A percentile compares a stretch with the other conserved stretches of the same genome.
These are phyloP conservation scores for Corniculantispora saksenae DNA, from an alignment of 2,329 filamentous ascomycete species.

Conservation along the genomic window DNA sequence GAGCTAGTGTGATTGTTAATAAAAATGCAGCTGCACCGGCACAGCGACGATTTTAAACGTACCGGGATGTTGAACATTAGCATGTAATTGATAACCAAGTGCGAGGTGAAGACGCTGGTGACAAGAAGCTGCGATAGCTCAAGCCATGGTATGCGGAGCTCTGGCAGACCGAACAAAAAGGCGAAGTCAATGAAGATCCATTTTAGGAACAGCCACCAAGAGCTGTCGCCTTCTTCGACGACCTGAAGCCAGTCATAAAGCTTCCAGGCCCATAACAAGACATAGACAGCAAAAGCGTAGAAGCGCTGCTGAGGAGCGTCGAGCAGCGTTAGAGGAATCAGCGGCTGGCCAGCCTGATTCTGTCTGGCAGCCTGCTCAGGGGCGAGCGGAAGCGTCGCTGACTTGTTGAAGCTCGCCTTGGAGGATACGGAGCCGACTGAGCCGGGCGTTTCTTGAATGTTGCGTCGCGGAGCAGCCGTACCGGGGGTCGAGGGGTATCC, in stretches of 20 bases:
- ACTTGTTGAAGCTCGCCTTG: slow-evolving; percentile 31
- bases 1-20: slow-evolving; percentile 49
- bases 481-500: slow-evolving; percentile 77
- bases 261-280: slow-evolving; percentile 76
- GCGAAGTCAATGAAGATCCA: slow-evolving; percentile 86
- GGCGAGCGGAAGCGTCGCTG: slow-evolving; percentile 46
- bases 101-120: slow-evolving; percentile 68
- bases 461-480: slow-evolving; percentile 42
- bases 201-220: slow-evolving; percentile 90
- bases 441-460: slow-evolving; percentile 35
- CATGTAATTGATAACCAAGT: slow-evolving; percentile 76
- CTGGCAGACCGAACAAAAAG: slow-evolving; percentile 84
- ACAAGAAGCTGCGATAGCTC: slow-evolving; percentile 81
- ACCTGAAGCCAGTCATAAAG: slow-evolving; percentile 82
- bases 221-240: slow-evolving; percentile 79
- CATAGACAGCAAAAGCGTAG: slow-evolving; percentile 80
- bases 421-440: slow-evolving; percentile 34
- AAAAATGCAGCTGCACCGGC: not conserved
- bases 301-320: slow-evolving; percentile 90
- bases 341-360: slow-evolving; percentile 49
- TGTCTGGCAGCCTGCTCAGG: slow-evolving; percentile 41
- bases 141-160: slow-evolving; percentile 91
- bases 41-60: slow-evolving; percentile 30
- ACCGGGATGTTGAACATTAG: slow-evolving; percentile 91
- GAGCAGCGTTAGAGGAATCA: slow-evolving; percentile 79